A percentile compares a stretch with the other conserved stretches of the same genome.
These are phyloP conservation scores for Extremus antarcticus DNA, from an alignment of 495 filamentous ascomycete species.

Conservation along the genomic window DNA sequence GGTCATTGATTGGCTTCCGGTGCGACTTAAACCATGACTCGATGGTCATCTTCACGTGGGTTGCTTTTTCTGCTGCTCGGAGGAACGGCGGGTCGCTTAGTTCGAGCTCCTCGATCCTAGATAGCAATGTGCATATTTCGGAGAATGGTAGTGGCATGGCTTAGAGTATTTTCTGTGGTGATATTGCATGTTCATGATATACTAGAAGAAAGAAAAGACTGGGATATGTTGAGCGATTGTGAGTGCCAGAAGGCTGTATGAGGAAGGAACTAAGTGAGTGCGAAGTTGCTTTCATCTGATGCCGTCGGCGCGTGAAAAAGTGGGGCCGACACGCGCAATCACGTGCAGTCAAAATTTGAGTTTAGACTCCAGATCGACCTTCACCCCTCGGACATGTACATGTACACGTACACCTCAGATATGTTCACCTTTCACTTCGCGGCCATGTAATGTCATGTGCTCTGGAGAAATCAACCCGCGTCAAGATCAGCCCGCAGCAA, in stretches of 20 bases:
- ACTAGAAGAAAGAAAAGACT: not conserved
- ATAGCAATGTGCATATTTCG: conserved; percentile 4
- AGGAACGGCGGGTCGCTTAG: conserved; percentile 10
- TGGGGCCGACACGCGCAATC: not conserved
- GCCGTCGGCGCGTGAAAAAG: not conserved
- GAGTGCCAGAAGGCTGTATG: not conserved
- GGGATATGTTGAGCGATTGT: not conserved
- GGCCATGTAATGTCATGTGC: no score
- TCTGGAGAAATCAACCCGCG: no score
- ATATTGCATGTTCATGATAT: not conserved
- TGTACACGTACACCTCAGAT: no score
- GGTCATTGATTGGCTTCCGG: conserved; percentile 38
- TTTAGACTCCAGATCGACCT: not conserved
- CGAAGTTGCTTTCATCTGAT: not conserved
- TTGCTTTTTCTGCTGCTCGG: not conserved
- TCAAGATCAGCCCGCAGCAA: no score
- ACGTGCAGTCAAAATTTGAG: not conserved
- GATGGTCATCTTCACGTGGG: not conserved
- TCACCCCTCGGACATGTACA: no score
- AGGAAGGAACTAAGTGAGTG: not conserved
- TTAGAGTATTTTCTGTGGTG: not conserved
- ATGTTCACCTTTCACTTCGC: no score
- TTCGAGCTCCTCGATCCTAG: conserved; percentile 14
- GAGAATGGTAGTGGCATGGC: conserved; percentile 16
- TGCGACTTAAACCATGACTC: conserved; percentile 50